phyloP scores from a whole-genome alignment of 2,329 filamentous ascomycete species.

The Exophiala spinifera region DNA sequence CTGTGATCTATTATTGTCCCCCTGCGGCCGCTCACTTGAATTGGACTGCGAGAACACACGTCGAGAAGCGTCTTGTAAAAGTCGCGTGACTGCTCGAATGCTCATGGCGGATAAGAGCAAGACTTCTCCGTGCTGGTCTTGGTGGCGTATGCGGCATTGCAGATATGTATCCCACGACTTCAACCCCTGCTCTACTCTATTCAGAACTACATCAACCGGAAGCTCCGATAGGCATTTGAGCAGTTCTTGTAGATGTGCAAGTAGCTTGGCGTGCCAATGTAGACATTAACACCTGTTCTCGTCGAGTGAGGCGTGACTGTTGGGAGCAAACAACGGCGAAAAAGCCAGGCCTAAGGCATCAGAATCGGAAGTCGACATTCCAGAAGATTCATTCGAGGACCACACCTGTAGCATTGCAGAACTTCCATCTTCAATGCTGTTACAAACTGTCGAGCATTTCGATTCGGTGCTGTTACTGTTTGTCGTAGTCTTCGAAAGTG shows the following conservation, averaged over 20 bases:
- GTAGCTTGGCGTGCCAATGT: background rate
- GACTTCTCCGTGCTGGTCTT: slow-evolving; percentile 1
- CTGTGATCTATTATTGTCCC: background rate
- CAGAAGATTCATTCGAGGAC: background rate
- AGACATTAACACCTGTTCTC: slow-evolving; percentile 1
- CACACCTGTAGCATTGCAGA: background rate
- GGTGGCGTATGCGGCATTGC: slow-evolving; percentile 1
- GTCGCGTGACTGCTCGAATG: background rate
- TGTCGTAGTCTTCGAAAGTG: slow-evolving; percentile 1
- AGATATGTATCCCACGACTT: background rate
- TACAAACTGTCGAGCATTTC: background rate
- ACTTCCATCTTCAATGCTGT: slow-evolving; percentile 2
- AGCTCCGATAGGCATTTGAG: background rate
- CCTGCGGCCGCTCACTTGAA: background rate
- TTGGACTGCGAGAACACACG: background rate
- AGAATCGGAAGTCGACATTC: background rate
- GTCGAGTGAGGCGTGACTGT: background rate
- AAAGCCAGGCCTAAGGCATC: background rate
- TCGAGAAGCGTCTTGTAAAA: background rate
- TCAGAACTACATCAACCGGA: background rate
- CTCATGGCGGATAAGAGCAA: background rate
- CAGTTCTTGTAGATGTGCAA: slow-evolving; percentile 3
- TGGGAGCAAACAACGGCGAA: background rate
- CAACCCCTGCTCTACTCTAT: slow-evolving; percentile 1
- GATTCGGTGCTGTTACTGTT: slow-evolving; percentile 1